Evolutionary conservation across 805 yeast species (phyloP).

Genomic region (Sporopachydermia quercuum): DNA sequence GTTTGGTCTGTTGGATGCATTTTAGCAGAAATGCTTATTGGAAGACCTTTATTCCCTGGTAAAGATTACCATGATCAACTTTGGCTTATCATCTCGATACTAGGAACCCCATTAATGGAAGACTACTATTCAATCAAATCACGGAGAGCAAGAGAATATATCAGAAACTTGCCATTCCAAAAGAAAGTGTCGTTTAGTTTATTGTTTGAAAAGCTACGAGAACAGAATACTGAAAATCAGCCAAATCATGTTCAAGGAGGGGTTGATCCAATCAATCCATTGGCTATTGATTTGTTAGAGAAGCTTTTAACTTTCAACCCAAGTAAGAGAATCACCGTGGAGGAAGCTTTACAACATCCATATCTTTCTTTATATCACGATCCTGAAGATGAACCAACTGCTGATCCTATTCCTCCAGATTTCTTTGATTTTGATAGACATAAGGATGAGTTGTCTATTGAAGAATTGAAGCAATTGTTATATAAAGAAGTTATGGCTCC

Average conservation of each 20-base stretch:
- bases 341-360: conserved; percentile 74
- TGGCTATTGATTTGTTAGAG: conserved; percentile 52
- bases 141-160: conserved; percentile 78
- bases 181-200: conserved; percentile 42
- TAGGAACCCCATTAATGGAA: conserved; percentile 79
- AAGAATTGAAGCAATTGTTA: conserved; percentile 48
- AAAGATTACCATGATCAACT: conserved; percentile 87
- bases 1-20: conserved; percentile 97
- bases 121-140: conserved; percentile 62
- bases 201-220: conserved; percentile 20
- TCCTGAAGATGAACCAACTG: conserved; percentile 83
- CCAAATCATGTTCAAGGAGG: conserved; percentile 13
- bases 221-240: conserved; percentile 1
- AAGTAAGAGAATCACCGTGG: conserved; percentile 64
- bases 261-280: conserved; percentile 40
- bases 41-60: conserved; percentile 86
- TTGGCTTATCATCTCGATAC: conserved; percentile 64
- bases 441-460: conserved; percentile 63
- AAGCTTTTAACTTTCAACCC: conserved; percentile 77
- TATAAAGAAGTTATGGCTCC: conserved; percentile 1
- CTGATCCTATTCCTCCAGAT: conserved; percentile 68
- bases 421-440: conserved; percentile 80
- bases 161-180: conserved; percentile 60
- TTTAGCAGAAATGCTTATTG: conserved; percentile 75
- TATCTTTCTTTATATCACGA: conserved; percentile 83